phyloP scores from a whole-genome alignment of 148 eudicot genomes.

The Dianthus caryophyllus region DNA sequence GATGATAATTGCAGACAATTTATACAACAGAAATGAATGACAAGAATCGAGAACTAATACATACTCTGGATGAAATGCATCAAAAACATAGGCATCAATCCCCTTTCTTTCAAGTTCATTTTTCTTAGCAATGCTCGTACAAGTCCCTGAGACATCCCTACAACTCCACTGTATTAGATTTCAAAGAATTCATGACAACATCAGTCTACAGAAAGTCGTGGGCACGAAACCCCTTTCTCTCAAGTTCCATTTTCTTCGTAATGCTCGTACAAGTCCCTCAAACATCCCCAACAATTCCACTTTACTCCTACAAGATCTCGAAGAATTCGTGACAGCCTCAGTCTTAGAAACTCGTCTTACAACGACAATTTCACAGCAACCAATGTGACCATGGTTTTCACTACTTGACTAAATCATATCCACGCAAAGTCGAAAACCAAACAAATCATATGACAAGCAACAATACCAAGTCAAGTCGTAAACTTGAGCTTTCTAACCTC shows the following conservation, averaged over 20 bases:
- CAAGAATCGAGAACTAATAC: slow-evolving; percentile 19
- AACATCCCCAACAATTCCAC: slow-evolving; percentile 44
- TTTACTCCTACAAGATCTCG: too few relatives aligned
- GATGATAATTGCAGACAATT: background rate
- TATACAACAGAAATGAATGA: background rate
- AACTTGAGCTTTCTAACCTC: background rate
- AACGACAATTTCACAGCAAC: background rate
- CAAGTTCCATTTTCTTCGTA: slow-evolving; percentile 56
- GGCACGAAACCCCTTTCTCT: slow-evolving; percentile 65
- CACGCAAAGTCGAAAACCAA: background rate
- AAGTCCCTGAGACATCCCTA: slow-evolving; percentile 75
- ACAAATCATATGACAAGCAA: background rate
- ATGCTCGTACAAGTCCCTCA: slow-evolving; percentile 70
- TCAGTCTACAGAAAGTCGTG: too few relatives aligned
- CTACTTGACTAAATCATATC: background rate
- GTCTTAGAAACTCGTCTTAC: background rate
- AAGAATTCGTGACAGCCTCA: too few relatives aligned
- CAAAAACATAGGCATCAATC: slow-evolving; percentile 50
- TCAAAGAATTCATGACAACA: background rate
- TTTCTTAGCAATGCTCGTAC: slow-evolving; percentile 61
- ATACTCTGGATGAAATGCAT: slow-evolving; percentile 74
- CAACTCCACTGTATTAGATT: slow-evolving; percentile 11
- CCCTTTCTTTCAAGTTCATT: slow-evolving; percentile 65
- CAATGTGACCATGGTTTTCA: background rate
- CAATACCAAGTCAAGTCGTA: background rate